These are phyloP conservation scores for Fusarium denticulatum DNA, from an alignment of 2,329 filamentous ascomycete genomes.

Conservation along the genomic window DNA sequence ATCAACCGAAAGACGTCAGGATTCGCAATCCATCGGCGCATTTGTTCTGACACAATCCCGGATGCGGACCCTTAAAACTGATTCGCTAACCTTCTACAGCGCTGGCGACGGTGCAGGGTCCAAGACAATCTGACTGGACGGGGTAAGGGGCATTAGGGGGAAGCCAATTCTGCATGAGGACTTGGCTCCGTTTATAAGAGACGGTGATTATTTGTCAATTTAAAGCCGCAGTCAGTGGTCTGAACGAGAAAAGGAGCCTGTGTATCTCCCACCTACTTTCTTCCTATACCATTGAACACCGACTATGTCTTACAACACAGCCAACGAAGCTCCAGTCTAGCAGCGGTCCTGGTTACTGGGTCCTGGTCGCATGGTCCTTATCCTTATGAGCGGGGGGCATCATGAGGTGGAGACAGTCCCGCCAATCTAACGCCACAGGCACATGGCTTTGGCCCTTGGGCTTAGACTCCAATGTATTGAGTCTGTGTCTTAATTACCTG, in stretches of 20 bases:
- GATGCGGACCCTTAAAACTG: conserved; percentile 20
- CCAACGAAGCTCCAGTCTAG: not conserved
- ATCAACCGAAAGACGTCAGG: not conserved
- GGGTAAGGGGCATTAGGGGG: conserved; percentile 26
- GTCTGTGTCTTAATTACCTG: not conserved
- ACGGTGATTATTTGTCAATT: not conserved
- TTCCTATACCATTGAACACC: not conserved
- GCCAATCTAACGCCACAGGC: conserved; percentile 35
- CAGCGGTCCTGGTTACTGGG: not conserved
- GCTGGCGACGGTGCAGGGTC: conserved; percentile 37
- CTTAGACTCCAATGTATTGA: conserved; percentile 6
- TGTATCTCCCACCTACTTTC: not conserved
- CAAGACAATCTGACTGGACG: conserved; percentile 32
- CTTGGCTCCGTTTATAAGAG: conserved; percentile 4
- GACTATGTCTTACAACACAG: not conserved
- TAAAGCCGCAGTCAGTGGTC: not conserved
- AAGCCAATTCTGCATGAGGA: conserved; percentile 16
- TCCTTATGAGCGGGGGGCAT: conserved; percentile 19
- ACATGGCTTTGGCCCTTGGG: conserved; percentile 4
- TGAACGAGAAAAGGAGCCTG: not conserved
- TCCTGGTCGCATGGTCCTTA: not conserved
- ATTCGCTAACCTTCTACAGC: conserved; percentile 30
- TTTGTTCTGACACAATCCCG: conserved; percentile 22
- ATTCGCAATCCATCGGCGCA: conserved; percentile 17
- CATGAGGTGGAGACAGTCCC: conserved; percentile 30